Base-by-base conservation (phyloP, 305 asterid genomes). In the Plantago lanceolata region DNA sequence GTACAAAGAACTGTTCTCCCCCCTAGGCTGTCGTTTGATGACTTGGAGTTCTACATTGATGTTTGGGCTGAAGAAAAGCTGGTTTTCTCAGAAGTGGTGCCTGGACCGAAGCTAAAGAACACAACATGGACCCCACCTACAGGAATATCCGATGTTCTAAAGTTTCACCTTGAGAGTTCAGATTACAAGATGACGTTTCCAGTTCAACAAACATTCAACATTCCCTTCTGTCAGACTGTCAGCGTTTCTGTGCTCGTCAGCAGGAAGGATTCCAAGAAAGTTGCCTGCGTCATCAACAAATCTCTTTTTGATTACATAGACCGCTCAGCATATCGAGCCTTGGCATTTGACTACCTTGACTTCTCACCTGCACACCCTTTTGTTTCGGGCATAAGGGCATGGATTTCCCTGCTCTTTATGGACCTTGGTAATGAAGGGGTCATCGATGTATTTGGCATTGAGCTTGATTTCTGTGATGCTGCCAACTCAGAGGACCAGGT, bases 181-280 rank as follows among this genome's bases (percentile, higher is more conserved):
- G 95, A 89, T 48, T 89, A 87, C 82, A 89, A 84, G 81, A 89
- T 93, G 98, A 85, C 91, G 20, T 53, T 89, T 59, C 97, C 96
- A 12, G 85, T 84, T 68, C 84, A 80, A 17, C 90, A 90, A 4
- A 77, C 92, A 73, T 85, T 93, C 59, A 73, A 78, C 18, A 79
- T 93, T 63, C 97, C 95, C 16, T 70, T 81, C 79, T 79, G 84
- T 68, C 85, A 84, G 81, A 75, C 79, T 3, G 89, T 89, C 18
- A 80, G 84, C 8, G 96, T 87, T 31, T 89, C 98, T 50, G 88
- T 92, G 70, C 85, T 87, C 8, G 95, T 82, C 3, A 81, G 85
- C 52, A 84, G 94, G 56, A 89, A 77, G 71, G 96, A 89, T 72
- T 68, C 88, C 57, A 78, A 78, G 16, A 84, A 79, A 75, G 87